Percentiles rank a stretch among this genome's conserved stretches.
phyloP scores from a whole-genome alignment of 148 eudicot genomes.

The Rhododendron henanense region DNA sequence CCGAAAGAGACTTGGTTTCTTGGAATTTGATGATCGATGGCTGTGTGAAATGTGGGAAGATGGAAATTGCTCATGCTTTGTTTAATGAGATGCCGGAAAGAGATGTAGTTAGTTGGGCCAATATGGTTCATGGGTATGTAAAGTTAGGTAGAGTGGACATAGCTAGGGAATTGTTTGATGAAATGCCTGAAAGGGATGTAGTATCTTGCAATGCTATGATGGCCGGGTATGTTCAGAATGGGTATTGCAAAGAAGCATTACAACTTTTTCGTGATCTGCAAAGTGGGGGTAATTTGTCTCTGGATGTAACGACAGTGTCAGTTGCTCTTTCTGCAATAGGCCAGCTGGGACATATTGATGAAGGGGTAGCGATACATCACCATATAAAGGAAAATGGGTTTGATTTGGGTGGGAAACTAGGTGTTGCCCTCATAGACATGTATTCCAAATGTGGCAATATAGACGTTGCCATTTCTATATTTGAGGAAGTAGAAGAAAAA shows the following conservation, averaged over 20 bases:
- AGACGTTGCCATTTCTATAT: slow-evolving; percentile 47
- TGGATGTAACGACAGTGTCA: slow-evolving; percentile 49
- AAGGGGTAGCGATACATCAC: slow-evolving; percentile 51
- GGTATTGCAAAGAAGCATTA: slow-evolving; percentile 44
- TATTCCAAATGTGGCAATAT: slow-evolving; percentile 76
- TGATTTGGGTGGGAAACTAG: slow-evolving; percentile 47
- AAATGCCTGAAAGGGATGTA: slow-evolving; percentile 49
- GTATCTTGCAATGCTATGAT: slow-evolving; percentile 66
- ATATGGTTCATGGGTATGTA: slow-evolving; percentile 65
- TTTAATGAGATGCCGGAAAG: slow-evolving; percentile 51
- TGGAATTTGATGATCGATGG: slow-evolving; percentile 67
- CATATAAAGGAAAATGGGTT: slow-evolving; percentile 35
- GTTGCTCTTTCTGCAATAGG: slow-evolving; percentile 63
- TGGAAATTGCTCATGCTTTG: slow-evolving; percentile 47
- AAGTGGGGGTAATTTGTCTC: slow-evolving; percentile 25
- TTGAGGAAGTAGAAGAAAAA: slow-evolving; percentile 34
- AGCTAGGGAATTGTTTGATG: slow-evolving; percentile 51
- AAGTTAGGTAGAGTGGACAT: slow-evolving; percentile 43
- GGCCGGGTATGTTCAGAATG: slow-evolving; percentile 62
- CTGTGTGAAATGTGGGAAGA: slow-evolving; percentile 41
- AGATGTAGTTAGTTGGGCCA: slow-evolving; percentile 65
- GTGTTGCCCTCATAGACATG: slow-evolving; percentile 81
- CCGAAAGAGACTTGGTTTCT: slow-evolving; percentile 52
- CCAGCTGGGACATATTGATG: slow-evolving; percentile 49
- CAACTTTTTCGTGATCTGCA: slow-evolving; percentile 45